Evolutionary conservation across 208 protist genomes (phyloP).

Genomic region (Trypanosoma melophagium): DNA sequence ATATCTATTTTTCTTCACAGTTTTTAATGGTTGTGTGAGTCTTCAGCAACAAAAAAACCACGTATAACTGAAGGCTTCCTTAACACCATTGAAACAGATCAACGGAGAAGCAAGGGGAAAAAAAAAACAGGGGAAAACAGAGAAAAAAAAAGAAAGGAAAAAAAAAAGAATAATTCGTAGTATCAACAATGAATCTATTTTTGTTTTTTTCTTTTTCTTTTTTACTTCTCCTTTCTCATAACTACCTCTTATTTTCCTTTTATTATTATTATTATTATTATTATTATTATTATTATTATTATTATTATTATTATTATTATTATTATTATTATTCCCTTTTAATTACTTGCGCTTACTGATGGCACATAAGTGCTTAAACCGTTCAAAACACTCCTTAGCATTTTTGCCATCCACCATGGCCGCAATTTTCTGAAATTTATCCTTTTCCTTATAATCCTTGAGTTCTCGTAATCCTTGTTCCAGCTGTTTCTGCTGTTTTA

Average conservation of each 20-base stretch:
- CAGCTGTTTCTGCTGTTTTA: conserved; percentile 94
- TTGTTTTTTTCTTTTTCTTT: too few relatives aligned
- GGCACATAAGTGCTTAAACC: conserved; percentile 94
- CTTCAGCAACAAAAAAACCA: too few relatives aligned
- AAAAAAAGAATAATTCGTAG: too few relatives aligned
- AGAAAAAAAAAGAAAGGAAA: too few relatives aligned
- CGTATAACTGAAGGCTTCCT: too few relatives aligned
- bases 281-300: conserved; percentile 12
- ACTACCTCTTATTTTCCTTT: conserved; percentile 7
- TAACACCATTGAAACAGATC: too few relatives aligned
- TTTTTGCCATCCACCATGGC: conserved; percentile 92
- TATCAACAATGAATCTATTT: too few relatives aligned
- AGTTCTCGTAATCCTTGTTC: conserved; percentile 91
- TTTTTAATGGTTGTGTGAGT: too few relatives aligned
- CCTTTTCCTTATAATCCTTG: conserved; percentile 92
- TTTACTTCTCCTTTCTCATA: not conserved
- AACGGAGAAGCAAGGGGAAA: too few relatives aligned
- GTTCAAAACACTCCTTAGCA: conserved; percentile 95
- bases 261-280: conserved; percentile 3
- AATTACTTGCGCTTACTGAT: conserved; percentile 86
- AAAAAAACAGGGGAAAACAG: too few relatives aligned
- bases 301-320: conserved; percentile 10
- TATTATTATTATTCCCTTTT: conserved; percentile 2
- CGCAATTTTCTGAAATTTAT: conserved; percentile 96
- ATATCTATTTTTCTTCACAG: too few relatives aligned